Percentiles rank a stretch among this genome's conserved stretches.
Conservation (phyloP, 177 flowering plant species). For the Vitis hybrid region DNA sequence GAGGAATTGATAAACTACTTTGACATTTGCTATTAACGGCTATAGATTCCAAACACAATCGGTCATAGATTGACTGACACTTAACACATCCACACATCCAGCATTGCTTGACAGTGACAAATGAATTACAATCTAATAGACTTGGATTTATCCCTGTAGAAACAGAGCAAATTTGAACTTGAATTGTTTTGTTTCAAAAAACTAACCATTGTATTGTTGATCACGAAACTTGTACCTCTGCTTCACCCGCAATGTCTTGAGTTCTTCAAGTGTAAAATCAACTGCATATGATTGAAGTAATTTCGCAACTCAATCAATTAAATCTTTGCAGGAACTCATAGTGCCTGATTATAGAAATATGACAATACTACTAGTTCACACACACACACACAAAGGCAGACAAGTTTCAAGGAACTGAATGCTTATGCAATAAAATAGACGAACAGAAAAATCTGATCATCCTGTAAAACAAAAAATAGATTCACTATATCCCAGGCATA, state of each 20-base stretch:
- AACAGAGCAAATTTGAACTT: not conserved
- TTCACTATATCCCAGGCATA: not conserved
- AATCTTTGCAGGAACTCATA: not conserved
- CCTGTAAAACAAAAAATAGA: not conserved
- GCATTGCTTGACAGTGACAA: not conserved
- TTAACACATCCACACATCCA: not conserved
- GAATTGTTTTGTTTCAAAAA: not conserved
- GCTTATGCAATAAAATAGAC: not conserved
- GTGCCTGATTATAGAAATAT: too few species aligned
- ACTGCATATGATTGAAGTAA: slow-evolving; percentile 46
- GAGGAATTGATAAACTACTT: not conserved
- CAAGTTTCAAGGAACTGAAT: not conserved
- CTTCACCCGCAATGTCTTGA: slow-evolving; percentile 65
- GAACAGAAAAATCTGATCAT: too few species aligned
- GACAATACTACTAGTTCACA: too few species aligned
- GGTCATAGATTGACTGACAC: not conserved
- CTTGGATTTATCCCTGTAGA: not conserved
- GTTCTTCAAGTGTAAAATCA: slow-evolving; percentile 85
- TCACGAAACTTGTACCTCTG: slow-evolving; percentile 85
- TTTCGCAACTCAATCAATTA: not conserved
- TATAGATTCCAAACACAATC: not conserved
- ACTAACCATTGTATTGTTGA: slow-evolving; percentile 87
- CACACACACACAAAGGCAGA: not conserved
- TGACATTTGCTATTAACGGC: not conserved
- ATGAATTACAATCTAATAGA: not conserved